Evolutionary conservation across 768 basidiomycete species (phyloP).

Genomic region (Naganishia vishniacii): DNA sequence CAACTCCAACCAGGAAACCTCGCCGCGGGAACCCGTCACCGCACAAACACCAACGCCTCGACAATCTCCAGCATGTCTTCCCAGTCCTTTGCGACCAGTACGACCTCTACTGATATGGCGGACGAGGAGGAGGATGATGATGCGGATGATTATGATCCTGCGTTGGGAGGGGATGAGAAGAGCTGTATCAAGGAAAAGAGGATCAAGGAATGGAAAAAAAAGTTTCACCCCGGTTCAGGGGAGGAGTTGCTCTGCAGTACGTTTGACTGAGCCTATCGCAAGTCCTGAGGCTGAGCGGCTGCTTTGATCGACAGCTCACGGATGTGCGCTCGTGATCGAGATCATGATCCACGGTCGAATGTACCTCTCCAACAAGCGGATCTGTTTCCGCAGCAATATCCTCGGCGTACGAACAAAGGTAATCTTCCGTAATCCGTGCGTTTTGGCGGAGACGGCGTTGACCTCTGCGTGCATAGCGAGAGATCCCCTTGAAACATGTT

Average conservation of each 20-base stretch:
- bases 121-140: conserved; percentile 9
- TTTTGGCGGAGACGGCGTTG: no score
- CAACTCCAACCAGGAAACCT: background rate
- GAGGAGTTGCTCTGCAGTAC: conserved; percentile 35
- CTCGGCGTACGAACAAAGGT: conserved; percentile 34
- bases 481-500: conserved; percentile 28
- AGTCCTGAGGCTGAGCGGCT: no score
- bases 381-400: conserved; percentile 34
- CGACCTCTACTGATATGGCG: background rate
- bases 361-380: conserved; percentile 26
- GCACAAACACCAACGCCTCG: conserved; percentile 6
- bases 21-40: background rate
- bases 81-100: conserved; percentile 1
- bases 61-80: background rate
- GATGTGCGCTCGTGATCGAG: conserved; percentile 32
- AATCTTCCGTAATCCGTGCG: background rate
- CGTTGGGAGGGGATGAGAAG: conserved; percentile 3
- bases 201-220: conserved; percentile 34
- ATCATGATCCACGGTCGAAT: conserved; percentile 36
- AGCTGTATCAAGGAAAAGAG: conserved; percentile 30
- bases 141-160: conserved; percentile 16
- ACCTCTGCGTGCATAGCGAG: no score
- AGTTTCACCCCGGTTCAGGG: conserved; percentile 23
- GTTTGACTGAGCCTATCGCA: no score
- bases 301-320: conserved; percentile 30